phyloP scores from a whole-genome alignment of 768 basidiomycete species.

The Arthromyces matolae region DNA sequence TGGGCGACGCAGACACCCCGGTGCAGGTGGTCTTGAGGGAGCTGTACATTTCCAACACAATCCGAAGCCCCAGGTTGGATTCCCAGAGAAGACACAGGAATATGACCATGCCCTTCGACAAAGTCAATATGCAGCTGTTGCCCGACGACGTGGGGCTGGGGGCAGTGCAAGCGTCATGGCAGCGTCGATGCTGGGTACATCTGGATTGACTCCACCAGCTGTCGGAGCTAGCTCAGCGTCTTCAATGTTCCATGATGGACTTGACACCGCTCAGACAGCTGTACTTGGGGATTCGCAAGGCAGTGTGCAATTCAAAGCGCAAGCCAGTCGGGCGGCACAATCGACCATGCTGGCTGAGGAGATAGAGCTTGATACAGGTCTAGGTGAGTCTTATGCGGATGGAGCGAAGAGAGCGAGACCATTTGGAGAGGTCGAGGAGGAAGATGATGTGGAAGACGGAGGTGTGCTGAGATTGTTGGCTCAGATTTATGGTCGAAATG shows the following conservation, averaged over 20 bases:
- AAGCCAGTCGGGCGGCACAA: background rate
- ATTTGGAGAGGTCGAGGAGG: slow-evolving; percentile 44
- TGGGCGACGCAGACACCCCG: slow-evolving; percentile 25
- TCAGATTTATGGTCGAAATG: slow-evolving; percentile 75
- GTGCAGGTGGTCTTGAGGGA: slow-evolving; percentile 18
- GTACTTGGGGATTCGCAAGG: slow-evolving; percentile 76
- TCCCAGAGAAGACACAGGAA: slow-evolving; percentile 58
- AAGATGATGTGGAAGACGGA: slow-evolving; percentile 72
- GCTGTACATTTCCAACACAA: slow-evolving; percentile 32
- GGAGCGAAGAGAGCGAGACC: slow-evolving; percentile 43
- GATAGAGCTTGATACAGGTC: slow-evolving; percentile 51
- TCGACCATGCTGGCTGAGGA: slow-evolving; percentile 38
- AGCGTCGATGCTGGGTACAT: slow-evolving; percentile 30
- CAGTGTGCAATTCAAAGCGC: slow-evolving; percentile 30
- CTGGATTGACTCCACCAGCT: slow-evolving; percentile 44
- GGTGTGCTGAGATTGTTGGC: slow-evolving; percentile 84
- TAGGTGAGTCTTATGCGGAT: slow-evolving; percentile 77
- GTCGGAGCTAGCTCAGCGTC: slow-evolving; percentile 35
- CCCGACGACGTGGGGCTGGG: slow-evolving; percentile 41
- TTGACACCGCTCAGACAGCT: slow-evolving; percentile 63
- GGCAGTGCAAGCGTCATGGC: slow-evolving; percentile 43
- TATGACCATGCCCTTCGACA: slow-evolving; percentile 74
- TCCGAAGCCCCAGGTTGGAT: slow-evolving; percentile 31
- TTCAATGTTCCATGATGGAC: slow-evolving; percentile 46
- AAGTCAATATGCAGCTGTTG: slow-evolving; percentile 55